Evolutionary conservation across 2,329 filamentous ascomycete species (phyloP).

Genomic region (Neonectria hederae): DNA sequence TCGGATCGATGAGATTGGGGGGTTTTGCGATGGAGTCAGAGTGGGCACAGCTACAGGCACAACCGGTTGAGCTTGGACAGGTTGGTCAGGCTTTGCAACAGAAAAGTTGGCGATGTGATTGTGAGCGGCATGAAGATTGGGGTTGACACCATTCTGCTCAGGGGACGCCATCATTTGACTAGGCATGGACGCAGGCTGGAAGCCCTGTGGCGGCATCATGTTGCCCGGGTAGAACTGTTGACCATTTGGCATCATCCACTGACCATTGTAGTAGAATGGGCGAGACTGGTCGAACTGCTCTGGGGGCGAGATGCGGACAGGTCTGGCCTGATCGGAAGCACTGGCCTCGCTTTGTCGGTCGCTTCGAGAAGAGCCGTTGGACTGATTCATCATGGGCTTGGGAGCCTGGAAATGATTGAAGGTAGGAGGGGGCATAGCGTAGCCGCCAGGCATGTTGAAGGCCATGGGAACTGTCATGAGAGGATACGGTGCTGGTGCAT

Average conservation of each 20-base stretch:
- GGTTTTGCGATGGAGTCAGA: conserved; percentile 33
- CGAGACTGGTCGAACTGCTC: conserved; percentile 58
- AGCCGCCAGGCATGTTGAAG: conserved; percentile 45
- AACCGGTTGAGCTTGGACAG: conserved; percentile 17
- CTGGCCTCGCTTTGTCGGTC: conserved; percentile 46
- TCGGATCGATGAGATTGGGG: conserved; percentile 67
- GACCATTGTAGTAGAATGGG: conserved; percentile 57
- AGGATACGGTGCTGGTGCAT: conserved; percentile 46
- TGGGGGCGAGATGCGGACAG: conserved; percentile 50
- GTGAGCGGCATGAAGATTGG: conserved; percentile 5
- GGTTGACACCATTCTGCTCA: neutral
- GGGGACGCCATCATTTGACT: conserved; percentile 31
- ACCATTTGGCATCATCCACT: conserved; percentile 52
- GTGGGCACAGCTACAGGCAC: neutral
- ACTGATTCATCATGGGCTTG: conserved; percentile 33
- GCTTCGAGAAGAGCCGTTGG: conserved; percentile 33
- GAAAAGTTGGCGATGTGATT: neutral
- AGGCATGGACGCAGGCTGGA: conserved; percentile 40
- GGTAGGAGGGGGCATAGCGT: conserved; percentile 40
- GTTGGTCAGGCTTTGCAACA: conserved; percentile 18
- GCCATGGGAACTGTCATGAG: conserved; percentile 55
- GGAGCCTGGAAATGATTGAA: conserved; percentile 35
- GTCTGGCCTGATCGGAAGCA: conserved; percentile 45
- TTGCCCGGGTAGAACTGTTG: conserved; percentile 40
- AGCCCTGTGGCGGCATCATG: conserved; percentile 43